Base-by-base conservation (phyloP, 2,329 filamentous ascomycete species). In the Zasmidium citrigriseum region DNA sequence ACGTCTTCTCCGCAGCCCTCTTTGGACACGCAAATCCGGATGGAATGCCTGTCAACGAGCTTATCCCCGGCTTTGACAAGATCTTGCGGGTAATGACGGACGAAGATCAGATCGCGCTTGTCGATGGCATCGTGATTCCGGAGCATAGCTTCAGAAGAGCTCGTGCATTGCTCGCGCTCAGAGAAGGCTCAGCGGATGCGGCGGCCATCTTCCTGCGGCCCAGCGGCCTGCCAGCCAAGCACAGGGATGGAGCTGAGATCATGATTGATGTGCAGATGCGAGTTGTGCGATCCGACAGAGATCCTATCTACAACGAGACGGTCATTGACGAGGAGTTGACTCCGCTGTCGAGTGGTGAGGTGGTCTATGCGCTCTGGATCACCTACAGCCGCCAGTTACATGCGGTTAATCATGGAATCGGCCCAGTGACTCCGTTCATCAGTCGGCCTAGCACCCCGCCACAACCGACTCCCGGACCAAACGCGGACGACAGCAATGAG, bases 211-310 rank as follows among this genome's bases (percentile, higher is more conserved):
- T 98, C 72, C 77, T 96, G 48, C 86, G 89, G 55, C 92, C 95
- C 1, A 89, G 90, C 64, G 95, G 95, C 12, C 80, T 99, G 44
- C 86, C 88, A 4, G 95, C 92, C 0, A 88, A 85, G 68, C 95
- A 99, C 73, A 87, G 93, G 41, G 95, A 99, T 72, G 93, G 95
- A 2, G 89, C 90, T 0, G 90, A 95, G 61, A 88, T 99, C 63
- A 93, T 91, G 75, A 90, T 99, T 34, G 95, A 99, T 72, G 87
- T 97, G 25, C 95, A 99, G 75, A 91, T 99, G 89, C 87, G 95
- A 29, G 92, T 99, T 22, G 93, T 98, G 16, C 91, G 93, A 76
- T 96, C 90, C 72, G 92, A 93, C 67, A 88, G 87, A 65, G 80
- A 79, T 57, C 76, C 80, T 2, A 81, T 82, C 54, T 79, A 85